These are phyloP conservation scores for Mucor sp. DNA, from an alignment of 371 early-diverging fungal genomes.

Conservation along the genomic window DNA sequence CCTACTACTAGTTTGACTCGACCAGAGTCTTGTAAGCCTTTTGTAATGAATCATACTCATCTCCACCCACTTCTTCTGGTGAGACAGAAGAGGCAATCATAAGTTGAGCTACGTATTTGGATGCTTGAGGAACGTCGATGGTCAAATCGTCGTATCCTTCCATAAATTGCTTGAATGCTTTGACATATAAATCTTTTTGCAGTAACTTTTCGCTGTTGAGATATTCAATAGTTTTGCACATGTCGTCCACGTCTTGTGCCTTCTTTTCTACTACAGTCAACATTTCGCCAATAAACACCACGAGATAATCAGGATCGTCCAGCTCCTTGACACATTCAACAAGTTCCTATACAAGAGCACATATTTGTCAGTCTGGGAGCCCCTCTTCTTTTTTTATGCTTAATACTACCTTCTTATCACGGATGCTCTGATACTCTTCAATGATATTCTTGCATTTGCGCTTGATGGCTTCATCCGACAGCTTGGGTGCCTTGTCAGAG, in stretches of 20 bases:
- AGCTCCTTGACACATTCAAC: constrained; percentile 76
- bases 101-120: constrained; percentile 62
- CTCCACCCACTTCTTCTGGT: constrained; percentile 20
- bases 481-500: constrained; percentile 29
- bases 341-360: constrained; percentile 31
- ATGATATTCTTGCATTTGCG: constrained; percentile 70
- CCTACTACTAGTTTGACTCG: neutral
- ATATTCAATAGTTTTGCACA: constrained; percentile 52
- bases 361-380: neutral
- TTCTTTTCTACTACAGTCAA: constrained; percentile 57
- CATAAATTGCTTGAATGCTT: constrained; percentile 64
- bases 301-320: constrained; percentile 53
- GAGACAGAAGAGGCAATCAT: constrained; percentile 10
- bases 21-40: constrained; percentile 16
- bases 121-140: constrained; percentile 83
- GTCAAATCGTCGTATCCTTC: constrained; percentile 77
- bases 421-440: constrained; percentile 68
- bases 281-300: constrained; percentile 47
- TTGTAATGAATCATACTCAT: constrained; percentile 15
- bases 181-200: constrained; percentile 37
- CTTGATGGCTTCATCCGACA: constrained; percentile 54
- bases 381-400: neutral
- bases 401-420: constrained; percentile 48
- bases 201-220: constrained; percentile 45
- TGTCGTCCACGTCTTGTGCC: constrained; percentile 58